Evolutionary conservation across 352 stramenopile species (phyloP).

Genomic region (Globisporangium uncinulatum): DNA sequence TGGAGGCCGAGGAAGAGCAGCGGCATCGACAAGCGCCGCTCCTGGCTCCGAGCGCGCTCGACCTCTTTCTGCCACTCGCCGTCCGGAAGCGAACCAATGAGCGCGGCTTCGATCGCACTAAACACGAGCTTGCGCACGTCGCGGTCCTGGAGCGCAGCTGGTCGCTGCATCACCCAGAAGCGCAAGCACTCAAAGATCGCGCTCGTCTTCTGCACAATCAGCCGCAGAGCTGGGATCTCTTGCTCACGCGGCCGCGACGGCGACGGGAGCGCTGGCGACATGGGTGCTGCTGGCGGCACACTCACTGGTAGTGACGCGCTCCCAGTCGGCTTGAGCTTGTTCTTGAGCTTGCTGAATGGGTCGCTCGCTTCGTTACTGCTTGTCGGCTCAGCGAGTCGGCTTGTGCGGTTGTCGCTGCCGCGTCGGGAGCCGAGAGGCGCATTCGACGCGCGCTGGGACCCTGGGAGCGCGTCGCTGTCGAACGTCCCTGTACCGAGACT

Average conservation of each 20-base stretch:
- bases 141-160: slow-evolving; percentile 63
- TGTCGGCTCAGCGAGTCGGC: slow-evolving; percentile 26
- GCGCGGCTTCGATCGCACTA: slow-evolving; percentile 74
- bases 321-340: slow-evolving; percentile 36
- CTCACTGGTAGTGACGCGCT: slow-evolving; percentile 2
- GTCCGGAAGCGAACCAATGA: slow-evolving; percentile 76
- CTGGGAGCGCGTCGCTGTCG: slow-evolving; percentile 13
- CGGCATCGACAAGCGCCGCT: slow-evolving; percentile 75
- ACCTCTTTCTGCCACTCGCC: slow-evolving; percentile 81
- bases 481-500: slow-evolving; percentile 14
- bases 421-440: slow-evolving; percentile 19
- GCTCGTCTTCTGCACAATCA: slow-evolving; percentile 81
- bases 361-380: slow-evolving; percentile 35
- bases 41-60: slow-evolving; percentile 51
- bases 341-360: slow-evolving; percentile 70
- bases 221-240: slow-evolving; percentile 59
- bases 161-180: slow-evolving; percentile 81
- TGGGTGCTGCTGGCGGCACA: slow-evolving; percentile 10
- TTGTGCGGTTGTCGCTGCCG: slow-evolving; percentile 46
- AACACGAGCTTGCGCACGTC: slow-evolving; percentile 85
- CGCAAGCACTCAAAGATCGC: slow-evolving; percentile 83
- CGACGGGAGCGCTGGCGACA: slow-evolving; percentile 25
- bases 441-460: slow-evolving; percentile 20
- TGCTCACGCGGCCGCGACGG: slow-evolving; percentile 39
- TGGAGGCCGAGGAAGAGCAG: slow-evolving; percentile 80